Conservation (phyloP, 768 basidiomycete genomes). For the Rhodocollybia butyracea region DNA sequence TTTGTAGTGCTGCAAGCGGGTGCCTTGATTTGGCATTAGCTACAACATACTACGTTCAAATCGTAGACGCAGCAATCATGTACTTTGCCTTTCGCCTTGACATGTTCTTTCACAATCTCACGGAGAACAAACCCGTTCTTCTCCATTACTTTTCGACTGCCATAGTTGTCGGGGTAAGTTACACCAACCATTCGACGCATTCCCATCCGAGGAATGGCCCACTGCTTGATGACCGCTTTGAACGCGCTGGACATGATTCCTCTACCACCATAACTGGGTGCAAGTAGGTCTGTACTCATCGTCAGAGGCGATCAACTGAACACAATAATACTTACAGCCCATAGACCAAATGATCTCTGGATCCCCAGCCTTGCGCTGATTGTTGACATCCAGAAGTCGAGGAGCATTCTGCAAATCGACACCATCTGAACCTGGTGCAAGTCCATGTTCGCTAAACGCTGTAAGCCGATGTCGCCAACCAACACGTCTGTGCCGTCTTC, state of each 20-base stretch:
- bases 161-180: slow-evolving; percentile 33
- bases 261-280: slow-evolving; percentile 55
- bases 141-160: slow-evolving; percentile 61
- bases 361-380: slow-evolving; percentile 40
- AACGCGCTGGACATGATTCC: slow-evolving; percentile 76
- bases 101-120: slow-evolving; percentile 36
- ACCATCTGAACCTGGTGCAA: slow-evolving; percentile 19
- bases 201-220: slow-evolving; percentile 67
- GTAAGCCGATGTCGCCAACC: slow-evolving; percentile 43
- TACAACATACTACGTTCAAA: slow-evolving; percentile 25
- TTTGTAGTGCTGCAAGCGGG: no score
- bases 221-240: slow-evolving; percentile 46
- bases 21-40: no score
- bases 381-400: slow-evolving; percentile 35
- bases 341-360: slow-evolving; percentile 57
- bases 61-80: slow-evolving; percentile 33
- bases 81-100: slow-evolving; percentile 33
- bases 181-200: slow-evolving; percentile 41
- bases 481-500: slow-evolving; percentile 52
- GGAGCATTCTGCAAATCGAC: slow-evolving; percentile 26
- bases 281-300: slow-evolving; percentile 50
- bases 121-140: slow-evolving; percentile 56
- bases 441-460: slow-evolving; percentile 29
- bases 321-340: slow-evolving; percentile 42
- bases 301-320: neutral